Evolutionary conservation across 2,329 filamentous ascomycete genomes (phyloP), one percentile per base, ranked within the genome.

Genomic region (Phialophora verrucosa): DNA sequence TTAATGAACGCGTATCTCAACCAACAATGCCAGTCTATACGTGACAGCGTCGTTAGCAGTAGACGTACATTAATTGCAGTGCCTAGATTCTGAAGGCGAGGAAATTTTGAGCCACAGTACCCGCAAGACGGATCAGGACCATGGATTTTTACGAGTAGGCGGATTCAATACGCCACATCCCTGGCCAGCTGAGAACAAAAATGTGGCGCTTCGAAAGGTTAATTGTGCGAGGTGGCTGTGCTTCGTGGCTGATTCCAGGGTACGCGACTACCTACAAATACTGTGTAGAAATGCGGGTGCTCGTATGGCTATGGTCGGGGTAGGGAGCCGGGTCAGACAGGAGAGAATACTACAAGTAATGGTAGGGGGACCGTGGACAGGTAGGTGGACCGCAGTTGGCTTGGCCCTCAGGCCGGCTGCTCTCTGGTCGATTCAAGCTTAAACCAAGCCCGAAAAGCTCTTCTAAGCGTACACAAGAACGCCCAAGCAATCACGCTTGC

Each of bases 391-490:
- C 17, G 14, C 17, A 8, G 38, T n/a, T 3, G 38, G 17, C 14
- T 44, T n/a, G 38, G 38, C 38, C 38, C 38, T 3, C n/a, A 47
- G 14, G 8, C 17, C 12, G 7, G 17, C 6, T 23, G 0, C 14
- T 17, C 1, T 35, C n/a, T 59, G 56, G 60, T 62, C 27, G 51
- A 62, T 55, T 54, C 57, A 59, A 59, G 57, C 57, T 59, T 31
- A 59, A 55, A 20, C 44, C 44, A 29, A 29, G 49, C 14, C 23
- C 49, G 20, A 55, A 29, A 63, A 63, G 54, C 44, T 38, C 27
- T 25, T 27, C 44, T 27, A 66, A 66, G 64, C 51, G 25, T 57
- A 25, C 10, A 44, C 59, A 66, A 66, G 64, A 57, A 49, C 29
- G 49, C 32, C 54, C 54, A 62, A 62, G 62, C 62, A 64, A 64